phyloP scores from a whole-genome alignment of 768 basidiomycete species.

The Tricholoma matsutake region DNA sequence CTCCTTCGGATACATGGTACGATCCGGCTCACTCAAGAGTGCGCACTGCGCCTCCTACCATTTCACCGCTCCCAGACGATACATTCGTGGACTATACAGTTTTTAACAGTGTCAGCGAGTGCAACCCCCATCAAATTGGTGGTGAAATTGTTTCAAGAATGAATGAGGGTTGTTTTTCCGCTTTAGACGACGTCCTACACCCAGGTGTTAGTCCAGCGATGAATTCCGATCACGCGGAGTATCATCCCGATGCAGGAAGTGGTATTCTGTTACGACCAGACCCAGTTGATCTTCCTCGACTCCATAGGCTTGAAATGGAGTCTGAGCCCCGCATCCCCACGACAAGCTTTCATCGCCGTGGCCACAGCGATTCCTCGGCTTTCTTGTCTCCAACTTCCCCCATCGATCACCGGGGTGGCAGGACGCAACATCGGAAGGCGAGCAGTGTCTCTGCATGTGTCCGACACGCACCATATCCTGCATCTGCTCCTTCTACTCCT shows the following conservation, averaged over 20 bases:
- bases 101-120: too few species aligned
- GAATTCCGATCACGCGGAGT: not conserved
- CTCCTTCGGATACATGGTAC: slow-evolving; percentile 1
- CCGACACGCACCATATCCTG: slow-evolving; percentile 1
- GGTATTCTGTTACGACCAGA: not conserved
- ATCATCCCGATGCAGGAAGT: not conserved
- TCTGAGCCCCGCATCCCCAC: not conserved
- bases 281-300: not conserved
- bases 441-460: not conserved
- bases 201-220: not conserved
- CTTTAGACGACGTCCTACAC: not conserved
- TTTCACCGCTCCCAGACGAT: not conserved
- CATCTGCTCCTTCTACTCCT: not conserved
- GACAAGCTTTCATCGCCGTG: not conserved
- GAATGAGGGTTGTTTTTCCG: not conserved
- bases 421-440: not conserved
- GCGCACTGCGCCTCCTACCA: not conserved
- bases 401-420: not conserved
- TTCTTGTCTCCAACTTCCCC: not conserved
- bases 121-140: too few species aligned
- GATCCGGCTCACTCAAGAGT: not conserved
- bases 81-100: not conserved
- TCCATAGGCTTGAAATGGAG: not conserved
- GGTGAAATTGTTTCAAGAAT: not conserved
- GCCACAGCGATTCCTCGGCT: not conserved